These are phyloP conservation scores for Gaillardinia entomophila DNA, from an alignment of 805 yeast species.

Conservation along the genomic window DNA sequence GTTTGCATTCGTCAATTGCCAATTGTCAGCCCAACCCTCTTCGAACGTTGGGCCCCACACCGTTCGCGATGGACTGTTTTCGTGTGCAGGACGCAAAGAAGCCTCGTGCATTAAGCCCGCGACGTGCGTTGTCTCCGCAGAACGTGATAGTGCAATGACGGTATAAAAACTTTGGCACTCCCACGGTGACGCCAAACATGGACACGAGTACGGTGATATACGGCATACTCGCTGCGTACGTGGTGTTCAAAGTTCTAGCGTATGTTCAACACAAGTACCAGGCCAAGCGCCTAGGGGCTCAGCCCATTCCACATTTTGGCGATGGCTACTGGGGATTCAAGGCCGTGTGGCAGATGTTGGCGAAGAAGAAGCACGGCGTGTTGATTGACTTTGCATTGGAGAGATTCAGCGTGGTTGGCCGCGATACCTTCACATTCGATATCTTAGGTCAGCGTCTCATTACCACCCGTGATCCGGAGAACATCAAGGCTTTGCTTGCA, in stretches of 20 bases:
- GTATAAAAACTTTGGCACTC: no score
- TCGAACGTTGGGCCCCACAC: no score
- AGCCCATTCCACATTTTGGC: slow-evolving; percentile 1
- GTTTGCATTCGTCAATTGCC: no score
- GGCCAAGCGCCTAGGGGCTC: slow-evolving; percentile 3
- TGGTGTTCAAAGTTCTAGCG: not conserved
- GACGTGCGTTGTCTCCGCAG: no score
- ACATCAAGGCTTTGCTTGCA: slow-evolving; percentile 31
- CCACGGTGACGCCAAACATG: no score
- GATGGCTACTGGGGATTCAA: slow-evolving; percentile 14
- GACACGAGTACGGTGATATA: no score
- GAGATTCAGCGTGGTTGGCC: slow-evolving; percentile 5
- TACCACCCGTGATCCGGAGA: slow-evolving; percentile 29
- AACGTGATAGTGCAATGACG: no score
- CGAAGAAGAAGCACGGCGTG: slow-evolving; percentile 11
- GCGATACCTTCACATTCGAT: slow-evolving; percentile 7
- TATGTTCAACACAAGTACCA: not conserved
- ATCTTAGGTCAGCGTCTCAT: slow-evolving; percentile 6
- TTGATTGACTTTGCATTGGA: slow-evolving; percentile 12
- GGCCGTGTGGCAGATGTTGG: slow-evolving; percentile 6
- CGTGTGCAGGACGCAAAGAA: no score
- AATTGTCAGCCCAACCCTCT: no score
- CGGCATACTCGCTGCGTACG: not conserved
- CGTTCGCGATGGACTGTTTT: no score
- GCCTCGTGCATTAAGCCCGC: no score